phyloP scores from a whole-genome alignment of 345 rosid species.

The Moricandia arvensis region DNA sequence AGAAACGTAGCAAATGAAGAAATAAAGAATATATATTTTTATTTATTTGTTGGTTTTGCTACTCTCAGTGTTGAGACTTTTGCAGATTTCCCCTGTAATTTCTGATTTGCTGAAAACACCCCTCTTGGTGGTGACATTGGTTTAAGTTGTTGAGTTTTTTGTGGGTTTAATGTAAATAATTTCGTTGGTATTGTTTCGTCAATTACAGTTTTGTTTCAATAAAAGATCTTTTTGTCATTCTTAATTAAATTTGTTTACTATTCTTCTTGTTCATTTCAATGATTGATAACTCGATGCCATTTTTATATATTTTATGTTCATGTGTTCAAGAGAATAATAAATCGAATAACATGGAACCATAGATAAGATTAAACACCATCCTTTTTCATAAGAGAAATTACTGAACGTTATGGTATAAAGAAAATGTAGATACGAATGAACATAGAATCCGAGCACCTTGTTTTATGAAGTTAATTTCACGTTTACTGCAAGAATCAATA shows the following conservation, averaged over 20 bases:
- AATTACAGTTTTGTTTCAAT: neutral
- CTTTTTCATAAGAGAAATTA: neutral
- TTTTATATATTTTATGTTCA: neutral
- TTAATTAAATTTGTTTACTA: neutral
- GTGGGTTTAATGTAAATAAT: slow-evolving; percentile 10
- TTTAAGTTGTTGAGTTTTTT: neutral
- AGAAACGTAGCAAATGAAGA: neutral
- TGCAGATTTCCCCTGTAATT: slow-evolving; percentile 9
- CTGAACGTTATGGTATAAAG: neutral
- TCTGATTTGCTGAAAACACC: neutral
- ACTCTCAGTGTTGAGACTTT: slow-evolving; percentile 20
- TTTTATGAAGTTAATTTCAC: neutral
- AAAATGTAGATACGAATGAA: neutral
- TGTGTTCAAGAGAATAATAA: neutral
- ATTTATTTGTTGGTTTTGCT: slow-evolving; percentile 10
- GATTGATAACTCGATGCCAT: neutral
- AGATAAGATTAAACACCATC: neutral
- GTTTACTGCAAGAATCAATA: neutral
- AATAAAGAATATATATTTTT: neutral
- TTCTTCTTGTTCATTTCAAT: neutral
- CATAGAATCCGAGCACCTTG: neutral
- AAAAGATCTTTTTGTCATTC: neutral
- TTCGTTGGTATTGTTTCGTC: neutral
- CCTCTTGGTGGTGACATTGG: slow-evolving; percentile 18
- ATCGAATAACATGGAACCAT: neutral